These are phyloP conservation scores for Hydnum rufescens DNA, from an alignment of 768 basidiomycete genomes.

Conservation along the genomic window DNA sequence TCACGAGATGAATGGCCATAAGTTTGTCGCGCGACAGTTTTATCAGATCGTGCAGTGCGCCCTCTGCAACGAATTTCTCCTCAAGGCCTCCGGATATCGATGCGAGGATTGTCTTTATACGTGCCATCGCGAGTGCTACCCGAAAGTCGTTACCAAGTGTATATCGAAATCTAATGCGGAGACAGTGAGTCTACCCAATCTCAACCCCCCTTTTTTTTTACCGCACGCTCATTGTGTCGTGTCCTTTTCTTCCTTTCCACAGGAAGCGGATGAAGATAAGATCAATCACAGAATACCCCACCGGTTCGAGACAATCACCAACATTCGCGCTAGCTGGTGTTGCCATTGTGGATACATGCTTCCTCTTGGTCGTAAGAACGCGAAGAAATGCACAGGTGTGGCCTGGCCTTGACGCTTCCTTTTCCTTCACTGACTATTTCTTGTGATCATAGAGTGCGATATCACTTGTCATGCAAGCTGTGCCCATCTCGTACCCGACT, in stretches of 20 bases:
- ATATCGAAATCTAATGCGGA: conserved; percentile 92
- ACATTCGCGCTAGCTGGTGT: conserved; percentile 97
- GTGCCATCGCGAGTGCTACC: conserved; percentile 97
- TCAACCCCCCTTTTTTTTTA: background rate
- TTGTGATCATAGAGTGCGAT: conserved; percentile 48
- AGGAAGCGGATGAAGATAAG: conserved; percentile 96
- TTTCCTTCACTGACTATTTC: background rate
- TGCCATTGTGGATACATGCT: conserved; percentile 99
- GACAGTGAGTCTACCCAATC: conserved; percentile 27
- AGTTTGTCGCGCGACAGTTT: conserved; percentile 93
- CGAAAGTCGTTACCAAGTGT: conserved; percentile 98
- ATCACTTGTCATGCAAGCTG: conserved; percentile 96
- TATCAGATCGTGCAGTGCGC: conserved; percentile 98
- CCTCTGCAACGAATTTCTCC: conserved; percentile 91
- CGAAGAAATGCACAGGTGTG: conserved; percentile 62
- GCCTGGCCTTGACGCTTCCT: background rate
- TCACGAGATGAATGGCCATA: conserved; percentile 99
- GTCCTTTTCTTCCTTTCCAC: background rate
- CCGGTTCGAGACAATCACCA: conserved; percentile 90
- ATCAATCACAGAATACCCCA: conserved; percentile 99
- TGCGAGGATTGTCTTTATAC: conserved; percentile 99
- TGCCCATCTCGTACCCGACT: conserved; percentile 95
- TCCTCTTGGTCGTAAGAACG: conserved; percentile 90
- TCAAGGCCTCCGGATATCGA: conserved; percentile 94
- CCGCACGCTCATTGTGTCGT: too few species aligned